Percentiles rank a stretch among this genome's conserved stretches.
Conservation (phyloP, 139 green algal species). For the Asterochloris sp. region DNA sequence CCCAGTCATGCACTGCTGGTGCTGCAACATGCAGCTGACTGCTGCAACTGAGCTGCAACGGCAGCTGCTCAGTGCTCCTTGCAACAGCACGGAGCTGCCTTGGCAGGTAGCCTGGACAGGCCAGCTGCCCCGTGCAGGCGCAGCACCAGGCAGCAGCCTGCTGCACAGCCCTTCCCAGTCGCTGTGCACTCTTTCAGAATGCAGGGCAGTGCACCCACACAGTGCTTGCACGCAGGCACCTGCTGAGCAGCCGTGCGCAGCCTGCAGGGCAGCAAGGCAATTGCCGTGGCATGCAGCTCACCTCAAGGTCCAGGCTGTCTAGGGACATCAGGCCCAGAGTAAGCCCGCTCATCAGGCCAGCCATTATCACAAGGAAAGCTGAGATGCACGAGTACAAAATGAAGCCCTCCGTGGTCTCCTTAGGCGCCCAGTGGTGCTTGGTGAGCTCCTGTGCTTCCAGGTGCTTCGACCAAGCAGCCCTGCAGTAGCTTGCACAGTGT, state of each 20-base stretch:
- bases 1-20: background rate
- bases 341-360: slow-evolving; percentile 71
- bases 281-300: slow-evolving; percentile 10
- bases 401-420: background rate
- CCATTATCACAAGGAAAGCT: slow-evolving; percentile 40
- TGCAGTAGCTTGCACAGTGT: too few species aligned
- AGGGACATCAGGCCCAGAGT: slow-evolving; percentile 77
- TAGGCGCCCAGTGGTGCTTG: too few species aligned
- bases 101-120: background rate
- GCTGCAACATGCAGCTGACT: background rate
- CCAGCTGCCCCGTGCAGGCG: background rate
- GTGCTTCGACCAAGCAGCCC: too few species aligned
- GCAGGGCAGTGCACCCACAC: background rate
- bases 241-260: too few species aligned
- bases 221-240: background rate
- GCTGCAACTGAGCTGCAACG: too few species aligned
- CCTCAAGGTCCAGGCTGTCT: slow-evolving; percentile 60
- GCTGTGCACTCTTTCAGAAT: background rate
- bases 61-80: too few species aligned
- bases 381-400: slow-evolving; percentile 19
- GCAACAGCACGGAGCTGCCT: background rate
- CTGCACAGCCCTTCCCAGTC: too few species aligned
- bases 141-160: background rate
- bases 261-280: background rate
- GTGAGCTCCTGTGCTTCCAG: too few species aligned